Base-by-base conservation (phyloP, 768 basidiomycete species). In the Gymnopilus junonius region DNA sequence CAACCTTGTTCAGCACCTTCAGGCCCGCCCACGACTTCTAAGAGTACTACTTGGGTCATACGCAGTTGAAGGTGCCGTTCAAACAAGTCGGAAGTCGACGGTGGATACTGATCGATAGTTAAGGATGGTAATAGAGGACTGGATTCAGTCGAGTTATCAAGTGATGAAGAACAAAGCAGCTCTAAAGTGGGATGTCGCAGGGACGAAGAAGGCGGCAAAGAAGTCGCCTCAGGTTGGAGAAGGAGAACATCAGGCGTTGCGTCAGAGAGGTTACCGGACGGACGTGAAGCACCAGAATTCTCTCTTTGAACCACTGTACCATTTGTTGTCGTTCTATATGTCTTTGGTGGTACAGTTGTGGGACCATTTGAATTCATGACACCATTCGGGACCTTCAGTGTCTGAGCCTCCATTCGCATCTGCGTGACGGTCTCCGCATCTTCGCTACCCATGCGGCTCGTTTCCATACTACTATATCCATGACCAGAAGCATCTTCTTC, bases 21-120 rank as follows among this genome's bases (percentile, higher is more conserved):
- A 0, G 94, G 83, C 0, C 97, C 97, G 37, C 95, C 90, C 17
- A 92, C 83, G 35, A 89, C 85, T 76, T 99, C 97, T 17, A 84
- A 83, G 53, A 98, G 77, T 6, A 89, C 87, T 51, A 91, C 87
- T 70, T 93, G 89, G 0, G 95, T 92, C 85, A 97, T 92, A 31
- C 95, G 82, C 32, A 98, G 75, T 74, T 97, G 92, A 46, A 97
- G 77, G 20, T 91, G 89, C 57, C 90, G 82, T 70, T 92, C 92
- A 65, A 97, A 91, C 11, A 82, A 69, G 39, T 92, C 88, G 21
- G 82, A 79, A 7, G 80, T 77, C 2, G 86, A 84, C 0, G 86
- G 80, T 8, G 73, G 73, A 42, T 70, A 70, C 6, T 69, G 64
- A 35, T 74, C 74, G 20, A 75, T 65, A 8, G 72, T 68, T 35